Percentiles rank a stretch among this genome's conserved stretches.
phyloP scores from a whole-genome alignment of 2,329 filamentous ascomycete genomes.

The Cladosporium sp. region DNA sequence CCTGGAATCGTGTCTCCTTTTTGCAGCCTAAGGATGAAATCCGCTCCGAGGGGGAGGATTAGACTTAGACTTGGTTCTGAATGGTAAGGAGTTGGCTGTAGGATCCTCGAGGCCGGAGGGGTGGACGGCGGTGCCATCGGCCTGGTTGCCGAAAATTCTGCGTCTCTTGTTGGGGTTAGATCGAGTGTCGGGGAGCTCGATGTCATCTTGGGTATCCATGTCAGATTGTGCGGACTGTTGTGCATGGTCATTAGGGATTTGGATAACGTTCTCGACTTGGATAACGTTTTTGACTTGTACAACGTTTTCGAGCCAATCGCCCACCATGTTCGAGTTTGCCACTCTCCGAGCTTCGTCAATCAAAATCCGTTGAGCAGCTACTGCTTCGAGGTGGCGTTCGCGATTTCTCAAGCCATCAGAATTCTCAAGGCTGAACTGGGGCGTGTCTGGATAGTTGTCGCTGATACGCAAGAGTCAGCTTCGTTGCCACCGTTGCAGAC shows the following conservation, averaged over 20 bases:
- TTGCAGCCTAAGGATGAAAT: not conserved
- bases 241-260: not conserved
- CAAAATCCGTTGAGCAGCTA: not conserved
- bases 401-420: not conserved
- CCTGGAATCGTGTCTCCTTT: not conserved
- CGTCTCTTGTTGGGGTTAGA: not conserved
- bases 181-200: not conserved
- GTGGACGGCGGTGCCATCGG: not conserved
- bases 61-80: too few species aligned
- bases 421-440: not conserved
- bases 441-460: not conserved
- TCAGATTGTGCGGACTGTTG: not conserved
- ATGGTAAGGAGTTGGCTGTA: not conserved
- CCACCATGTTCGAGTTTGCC: not conserved
- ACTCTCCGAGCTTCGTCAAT: not conserved
- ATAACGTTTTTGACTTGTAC: too few species aligned
- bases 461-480: too few species aligned
- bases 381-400: not conserved
- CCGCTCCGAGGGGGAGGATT: not conserved
- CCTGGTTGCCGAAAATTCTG: not conserved
- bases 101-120: not conserved
- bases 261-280: too few species aligned
- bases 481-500: too few species aligned
- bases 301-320: not conserved
- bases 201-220: not conserved